Evolutionary conservation across 257 asterid species (phyloP), one percentile per base, ranked within the genome.

Genomic region (Solanum raphanifolium): DNA sequence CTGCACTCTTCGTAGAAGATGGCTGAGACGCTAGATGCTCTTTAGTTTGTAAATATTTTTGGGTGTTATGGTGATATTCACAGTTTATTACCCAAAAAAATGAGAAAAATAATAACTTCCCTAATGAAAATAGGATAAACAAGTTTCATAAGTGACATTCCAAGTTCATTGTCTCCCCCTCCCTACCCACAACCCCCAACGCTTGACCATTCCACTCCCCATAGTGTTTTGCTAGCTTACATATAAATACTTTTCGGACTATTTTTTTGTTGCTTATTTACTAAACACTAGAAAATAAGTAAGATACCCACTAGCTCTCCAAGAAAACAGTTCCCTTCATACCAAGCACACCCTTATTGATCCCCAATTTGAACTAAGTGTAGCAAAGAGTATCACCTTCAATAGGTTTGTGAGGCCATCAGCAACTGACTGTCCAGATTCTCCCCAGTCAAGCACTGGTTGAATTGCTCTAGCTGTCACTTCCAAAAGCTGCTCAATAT

Each of bases 381-480:
- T 38, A 39, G 69, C 13, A 82, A 48, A 85, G 62, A 36, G n/a
- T 39, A 55, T 91, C 86, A 97, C 99, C 99, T 97, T 97, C 93
- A 97, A 88, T 46, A 97, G 92, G 91, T 95, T 93, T 35, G 94
- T 91, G 88, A 97, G 99, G 88, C 99, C 99, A 95, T 95, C 99
- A 60, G 98, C 99, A 41, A 97, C 98, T 74, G 94, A 90, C 88
- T 92, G 87, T 87, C 99, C 99, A 32, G 99, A 95, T 89, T 93
- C 98, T 88, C 99, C 99, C 99, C 99, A 94, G 93, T 91, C 93
- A 34, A 97, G 96, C 88, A 95, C 97, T 9, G 94, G 98, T 91
- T 95, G 96, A 91, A 95, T 94, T 79, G 99, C 98, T 91, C 99
- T 91, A 23, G 99, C 99, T 21, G 99, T 95, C 85, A 93, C 99